Conservation (phyloP, 208 protist species). For the Leishmania major region DNA sequence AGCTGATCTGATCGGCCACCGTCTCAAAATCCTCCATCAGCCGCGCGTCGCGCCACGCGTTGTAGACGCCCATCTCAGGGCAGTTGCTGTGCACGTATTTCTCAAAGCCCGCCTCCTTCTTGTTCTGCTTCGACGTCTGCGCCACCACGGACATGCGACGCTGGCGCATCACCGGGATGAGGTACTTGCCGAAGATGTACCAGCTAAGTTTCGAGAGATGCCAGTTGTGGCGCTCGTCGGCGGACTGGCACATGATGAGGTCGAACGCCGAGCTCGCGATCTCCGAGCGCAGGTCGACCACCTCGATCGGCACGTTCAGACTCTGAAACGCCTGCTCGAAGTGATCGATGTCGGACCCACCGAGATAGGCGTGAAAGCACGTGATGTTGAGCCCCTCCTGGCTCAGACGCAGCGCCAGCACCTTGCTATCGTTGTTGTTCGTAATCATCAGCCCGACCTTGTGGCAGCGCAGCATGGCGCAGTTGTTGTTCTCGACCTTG, state of each 20-base stretch:
- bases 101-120: conserved; percentile 89
- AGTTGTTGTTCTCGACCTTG: conserved; percentile 91
- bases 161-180: conserved; percentile 76
- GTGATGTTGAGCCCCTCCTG: conserved; percentile 83
- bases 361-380: conserved; percentile 92
- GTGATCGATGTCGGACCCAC: conserved; percentile 76
- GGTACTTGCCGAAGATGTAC: conserved; percentile 83
- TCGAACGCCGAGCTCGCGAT: conserved; percentile 88
- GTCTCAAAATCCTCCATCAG: conserved; percentile 85
- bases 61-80: conserved; percentile 90
- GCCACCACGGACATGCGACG: conserved; percentile 86
- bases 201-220: conserved; percentile 84
- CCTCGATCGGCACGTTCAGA: conserved; percentile 78
- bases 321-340: conserved; percentile 78
- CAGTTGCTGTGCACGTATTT: conserved; percentile 84
- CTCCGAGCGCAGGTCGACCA: conserved; percentile 90
- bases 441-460: conserved; percentile 92
- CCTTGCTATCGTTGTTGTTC: conserved; percentile 90
- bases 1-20: conserved; percentile 78
- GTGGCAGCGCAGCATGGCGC: conserved; percentile 83
- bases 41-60: conserved; percentile 87
- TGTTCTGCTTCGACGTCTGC: conserved; percentile 85
- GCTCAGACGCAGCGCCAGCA: conserved; percentile 78
- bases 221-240: conserved; percentile 89
- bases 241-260: conserved; percentile 82